phyloP scores from a whole-genome alignment of 2,329 filamentous ascomycete species.

The Plenodomus biglobosus region DNA sequence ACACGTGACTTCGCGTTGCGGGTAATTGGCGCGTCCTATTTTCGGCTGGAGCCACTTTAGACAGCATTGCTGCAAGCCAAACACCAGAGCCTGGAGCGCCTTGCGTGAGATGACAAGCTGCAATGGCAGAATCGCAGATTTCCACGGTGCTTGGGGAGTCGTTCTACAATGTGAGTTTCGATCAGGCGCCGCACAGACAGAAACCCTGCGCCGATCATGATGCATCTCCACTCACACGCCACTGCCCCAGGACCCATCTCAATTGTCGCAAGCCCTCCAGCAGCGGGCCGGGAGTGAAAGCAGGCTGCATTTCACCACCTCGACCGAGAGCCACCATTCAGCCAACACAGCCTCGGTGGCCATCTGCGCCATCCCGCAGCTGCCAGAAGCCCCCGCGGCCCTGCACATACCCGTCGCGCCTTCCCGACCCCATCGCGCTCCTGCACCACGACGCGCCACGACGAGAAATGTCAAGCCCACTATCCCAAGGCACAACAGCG shows the following conservation, averaged over 20 bases:
- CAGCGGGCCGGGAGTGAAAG: slow-evolving; percentile 35
- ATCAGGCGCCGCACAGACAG: slow-evolving; percentile 19
- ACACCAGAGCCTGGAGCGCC: slow-evolving; percentile 12
- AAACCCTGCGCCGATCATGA: slow-evolving; percentile 32
- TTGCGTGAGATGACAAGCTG: slow-evolving; percentile 10
- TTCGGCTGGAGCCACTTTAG: slow-evolving; percentile 9
- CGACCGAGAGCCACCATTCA: slow-evolving; percentile 21
- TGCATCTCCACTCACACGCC: slow-evolving; percentile 23
- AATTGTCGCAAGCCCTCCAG: slow-evolving; percentile 41
- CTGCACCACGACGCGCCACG: slow-evolving; percentile 34
- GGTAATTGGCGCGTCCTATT: slow-evolving; percentile 17
- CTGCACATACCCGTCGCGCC: slow-evolving; percentile 16
- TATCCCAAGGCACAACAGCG: slow-evolving; percentile 33
- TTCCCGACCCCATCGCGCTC: slow-evolving; percentile 15
- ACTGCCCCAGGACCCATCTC: slow-evolving; percentile 38
- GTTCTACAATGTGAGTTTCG: slow-evolving; percentile 39
- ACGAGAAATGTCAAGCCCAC: slow-evolving; percentile 34
- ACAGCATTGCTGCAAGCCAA: slow-evolving; percentile 15
- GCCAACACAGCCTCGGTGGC: slow-evolving; percentile 10
- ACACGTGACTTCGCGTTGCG: slow-evolving; percentile 21
- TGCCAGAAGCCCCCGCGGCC: slow-evolving; percentile 4
- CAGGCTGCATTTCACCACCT: slow-evolving; percentile 27
- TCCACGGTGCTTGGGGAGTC: slow-evolving; percentile 30
- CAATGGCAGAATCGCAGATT: slow-evolving; percentile 38
- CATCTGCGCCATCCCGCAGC: slow-evolving; percentile 7